phyloP scores from a whole-genome alignment of 768 basidiomycete species.

The Hemileccinum impolitum region DNA sequence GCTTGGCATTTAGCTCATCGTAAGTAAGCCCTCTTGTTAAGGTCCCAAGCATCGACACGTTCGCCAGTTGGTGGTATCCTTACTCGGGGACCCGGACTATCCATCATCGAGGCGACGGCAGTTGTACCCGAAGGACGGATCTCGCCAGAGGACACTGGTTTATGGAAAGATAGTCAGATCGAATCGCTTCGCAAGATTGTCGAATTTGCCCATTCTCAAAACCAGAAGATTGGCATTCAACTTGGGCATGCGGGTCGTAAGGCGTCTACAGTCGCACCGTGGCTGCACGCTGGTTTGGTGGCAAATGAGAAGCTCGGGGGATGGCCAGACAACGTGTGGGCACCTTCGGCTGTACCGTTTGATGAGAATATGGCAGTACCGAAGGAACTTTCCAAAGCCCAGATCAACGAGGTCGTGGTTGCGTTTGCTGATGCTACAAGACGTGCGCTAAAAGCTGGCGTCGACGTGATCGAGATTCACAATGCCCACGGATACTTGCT shows the following conservation, averaged over 20 bases:
- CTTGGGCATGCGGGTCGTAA: conserved; percentile 79
- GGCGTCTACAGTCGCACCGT: conserved; percentile 60
- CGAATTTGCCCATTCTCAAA: conserved; percentile 70
- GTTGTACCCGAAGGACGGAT: conserved; percentile 63
- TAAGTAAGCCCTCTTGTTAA: background rate
- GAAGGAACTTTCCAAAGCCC: conserved; percentile 51
- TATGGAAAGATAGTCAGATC: conserved; percentile 63
- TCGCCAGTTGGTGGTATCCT: conserved; percentile 40
- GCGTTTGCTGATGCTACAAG: conserved; percentile 53
- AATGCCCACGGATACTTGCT: conserved; percentile 63
- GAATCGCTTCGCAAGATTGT: conserved; percentile 47
- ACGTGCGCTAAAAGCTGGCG: conserved; percentile 55
- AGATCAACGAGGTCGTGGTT: conserved; percentile 53
- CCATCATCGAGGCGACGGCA: conserved; percentile 65
- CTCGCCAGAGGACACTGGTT: conserved; percentile 58
- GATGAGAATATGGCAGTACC: conserved; percentile 46
- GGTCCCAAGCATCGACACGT: background rate
- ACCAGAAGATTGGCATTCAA: conserved; percentile 70
- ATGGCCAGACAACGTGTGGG: conserved; percentile 54
- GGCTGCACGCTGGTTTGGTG: conserved; percentile 40
- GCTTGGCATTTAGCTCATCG: conserved; percentile 58
- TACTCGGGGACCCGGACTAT: conserved; percentile 51
- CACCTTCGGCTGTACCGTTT: conserved; percentile 50
- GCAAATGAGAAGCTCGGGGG: conserved; percentile 43
- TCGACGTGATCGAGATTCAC: conserved; percentile 60